phyloP scores from a whole-genome alignment of 1,284 basidiomycete genomes.

The Cutaneotrichosporon sp. region DNA sequence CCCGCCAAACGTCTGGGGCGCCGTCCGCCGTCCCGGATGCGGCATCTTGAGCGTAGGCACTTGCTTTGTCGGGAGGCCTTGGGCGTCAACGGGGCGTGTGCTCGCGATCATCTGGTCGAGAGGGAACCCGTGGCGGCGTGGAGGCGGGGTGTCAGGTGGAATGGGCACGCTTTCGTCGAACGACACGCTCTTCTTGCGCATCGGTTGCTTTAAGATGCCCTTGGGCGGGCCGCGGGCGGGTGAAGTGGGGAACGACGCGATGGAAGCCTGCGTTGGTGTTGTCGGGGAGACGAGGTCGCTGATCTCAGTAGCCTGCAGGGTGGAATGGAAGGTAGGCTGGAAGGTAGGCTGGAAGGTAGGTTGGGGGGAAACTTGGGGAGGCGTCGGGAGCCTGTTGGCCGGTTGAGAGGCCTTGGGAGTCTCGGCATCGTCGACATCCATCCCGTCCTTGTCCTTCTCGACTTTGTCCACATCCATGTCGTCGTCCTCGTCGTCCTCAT shows the following conservation, averaged over 20 bases:
- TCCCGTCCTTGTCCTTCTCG: conserved; percentile 19
- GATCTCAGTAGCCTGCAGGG: not conserved
- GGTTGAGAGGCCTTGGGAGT: not conserved
- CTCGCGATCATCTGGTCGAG: conserved; percentile 14
- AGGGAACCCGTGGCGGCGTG: conserved; percentile 32
- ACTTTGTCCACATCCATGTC: conserved; percentile 17
- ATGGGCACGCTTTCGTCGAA: conserved; percentile 45
- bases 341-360: not conserved
- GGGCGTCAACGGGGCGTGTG: conserved; percentile 7
- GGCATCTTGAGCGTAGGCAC: conserved; percentile 41
- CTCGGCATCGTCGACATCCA: conserved; percentile 14
- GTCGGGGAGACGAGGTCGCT: not conserved
- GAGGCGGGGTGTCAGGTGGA: conserved; percentile 38
- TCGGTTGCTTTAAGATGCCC: conserved; percentile 42
- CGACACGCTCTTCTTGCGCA: conserved; percentile 46
- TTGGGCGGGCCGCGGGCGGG: conserved; percentile 22
- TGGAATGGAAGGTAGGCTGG: not conserved
- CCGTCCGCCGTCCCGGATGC: conserved; percentile 14
- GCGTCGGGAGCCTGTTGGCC: not conserved
- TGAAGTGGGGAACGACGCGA: not conserved
- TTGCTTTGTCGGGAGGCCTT: conserved; percentile 21
- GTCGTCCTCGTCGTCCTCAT: conserved; percentile 24
- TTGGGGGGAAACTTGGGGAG: not conserved
- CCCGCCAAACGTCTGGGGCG: not conserved
- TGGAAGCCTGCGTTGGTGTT: not conserved